phyloP scores from a whole-genome alignment of 495 filamentous ascomycete species.

The Pseudevernia furfuracea region DNA sequence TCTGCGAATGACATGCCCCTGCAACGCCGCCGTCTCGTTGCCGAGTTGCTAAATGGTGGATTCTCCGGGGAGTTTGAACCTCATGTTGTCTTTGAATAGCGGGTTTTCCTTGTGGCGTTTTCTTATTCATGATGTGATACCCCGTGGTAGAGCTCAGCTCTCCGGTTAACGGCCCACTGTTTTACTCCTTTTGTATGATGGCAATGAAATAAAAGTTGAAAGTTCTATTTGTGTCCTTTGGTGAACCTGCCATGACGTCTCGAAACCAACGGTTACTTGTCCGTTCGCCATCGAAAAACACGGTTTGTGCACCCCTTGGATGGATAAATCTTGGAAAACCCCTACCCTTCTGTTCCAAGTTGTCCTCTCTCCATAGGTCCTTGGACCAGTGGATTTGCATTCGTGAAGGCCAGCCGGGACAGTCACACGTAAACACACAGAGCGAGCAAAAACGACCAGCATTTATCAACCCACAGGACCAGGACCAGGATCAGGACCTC shows the following conservation, averaged over 20 bases:
- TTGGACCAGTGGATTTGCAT: no score
- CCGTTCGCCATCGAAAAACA: no score
- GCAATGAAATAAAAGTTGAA: not conserved
- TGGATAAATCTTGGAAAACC: no score
- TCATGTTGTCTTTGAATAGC: slow-evolving; percentile 14
- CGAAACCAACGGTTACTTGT: not conserved
- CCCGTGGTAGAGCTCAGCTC: not conserved
- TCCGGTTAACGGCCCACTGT: not conserved
- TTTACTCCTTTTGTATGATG: not conserved
- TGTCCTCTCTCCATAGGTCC: no score
- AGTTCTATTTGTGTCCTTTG: not conserved
- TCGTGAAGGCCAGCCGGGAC: no score
- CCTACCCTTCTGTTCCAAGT: no score
- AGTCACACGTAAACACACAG: no score
- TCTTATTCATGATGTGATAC: not conserved
- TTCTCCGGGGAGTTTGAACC: slow-evolving; percentile 35
- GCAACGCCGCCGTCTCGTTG: slow-evolving; percentile 58
- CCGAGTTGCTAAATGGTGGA: slow-evolving; percentile 59
- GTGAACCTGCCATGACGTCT: not conserved
- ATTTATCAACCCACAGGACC: no score
- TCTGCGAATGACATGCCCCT: slow-evolving; percentile 46
- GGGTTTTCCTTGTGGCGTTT: not conserved
- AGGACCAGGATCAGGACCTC: no score
- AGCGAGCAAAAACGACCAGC: no score
- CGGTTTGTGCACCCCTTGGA: no score